phyloP scores from a whole-genome alignment of 2,329 filamentous ascomycete genomes.

The Botrytis fabae region DNA sequence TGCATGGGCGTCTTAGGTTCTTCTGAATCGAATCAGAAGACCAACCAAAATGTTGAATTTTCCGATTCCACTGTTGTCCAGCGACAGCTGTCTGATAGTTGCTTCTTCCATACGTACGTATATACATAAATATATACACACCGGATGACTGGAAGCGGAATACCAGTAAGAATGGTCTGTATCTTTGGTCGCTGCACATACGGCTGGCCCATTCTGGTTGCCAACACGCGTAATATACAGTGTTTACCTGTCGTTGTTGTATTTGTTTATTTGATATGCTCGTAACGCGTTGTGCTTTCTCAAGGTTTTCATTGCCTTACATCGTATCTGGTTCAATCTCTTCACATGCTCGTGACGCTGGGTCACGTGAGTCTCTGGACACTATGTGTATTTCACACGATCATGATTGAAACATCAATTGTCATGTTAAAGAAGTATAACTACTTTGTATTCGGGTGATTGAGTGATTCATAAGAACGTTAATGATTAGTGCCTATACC shows the following conservation, averaged over 20 bases:
- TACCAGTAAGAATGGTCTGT: neutral
- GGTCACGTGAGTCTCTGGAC: neutral
- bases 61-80: neutral
- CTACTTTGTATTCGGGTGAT: neutral
- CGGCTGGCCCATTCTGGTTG: neutral
- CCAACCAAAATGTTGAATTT: neutral
- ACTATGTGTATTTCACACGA: neutral
- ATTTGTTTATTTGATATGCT: neutral
- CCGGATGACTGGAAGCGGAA: neutral
- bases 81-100: neutral
- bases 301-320: neutral
- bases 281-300: neutral
- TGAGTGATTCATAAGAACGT: neutral
- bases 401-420: neutral
- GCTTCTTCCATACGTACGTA: neutral
- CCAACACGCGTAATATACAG: neutral
- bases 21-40: neutral
- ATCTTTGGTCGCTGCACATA: neutral
- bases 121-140: neutral
- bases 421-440: too few relatives aligned
- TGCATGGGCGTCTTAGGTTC: neutral
- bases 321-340: neutral
- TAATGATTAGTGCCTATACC: neutral
- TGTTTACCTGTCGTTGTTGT: neutral
- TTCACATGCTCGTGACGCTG: neutral